Conservation (phyloP, 768 basidiomycete genomes). For the Naematelia aurantialba region DNA sequence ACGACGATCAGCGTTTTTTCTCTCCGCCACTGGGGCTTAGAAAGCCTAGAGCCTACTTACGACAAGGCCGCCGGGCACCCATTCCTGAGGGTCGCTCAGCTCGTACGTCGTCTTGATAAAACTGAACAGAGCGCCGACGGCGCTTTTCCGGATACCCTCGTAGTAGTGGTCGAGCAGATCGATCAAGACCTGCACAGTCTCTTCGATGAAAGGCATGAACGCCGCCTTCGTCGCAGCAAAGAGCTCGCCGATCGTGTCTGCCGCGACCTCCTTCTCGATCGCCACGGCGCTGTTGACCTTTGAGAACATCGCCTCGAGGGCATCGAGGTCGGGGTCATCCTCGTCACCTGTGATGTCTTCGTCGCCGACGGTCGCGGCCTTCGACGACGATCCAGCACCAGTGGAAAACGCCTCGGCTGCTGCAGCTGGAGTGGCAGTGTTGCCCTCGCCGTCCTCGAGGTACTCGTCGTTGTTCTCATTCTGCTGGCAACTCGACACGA, state of each 20-base stretch:
- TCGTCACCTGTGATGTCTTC: constrained; percentile 65
- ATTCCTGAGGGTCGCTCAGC: constrained; percentile 73
- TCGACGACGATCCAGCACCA: constrained; percentile 61
- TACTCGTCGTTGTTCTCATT: constrained; percentile 67
- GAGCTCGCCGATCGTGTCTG: constrained; percentile 87
- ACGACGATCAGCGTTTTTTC: constrained; percentile 8
- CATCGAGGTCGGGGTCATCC: constrained; percentile 59
- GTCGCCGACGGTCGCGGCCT: constrained; percentile 57
- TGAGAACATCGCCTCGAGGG: constrained; percentile 57
- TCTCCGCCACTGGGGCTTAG: no score
- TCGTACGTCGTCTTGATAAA: constrained; percentile 89
- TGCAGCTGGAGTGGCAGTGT: constrained; percentile 49
- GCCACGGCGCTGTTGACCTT: constrained; percentile 94
- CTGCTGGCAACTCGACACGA: constrained; percentile 78
- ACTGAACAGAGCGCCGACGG: constrained; percentile 79
- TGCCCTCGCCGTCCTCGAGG: constrained; percentile 52
- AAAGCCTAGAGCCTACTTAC: constrained; percentile 53
- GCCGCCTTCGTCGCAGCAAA: constrained; percentile 75
- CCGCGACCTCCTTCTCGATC: constrained; percentile 98
- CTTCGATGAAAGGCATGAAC: constrained; percentile 89
- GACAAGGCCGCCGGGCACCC: constrained; percentile 68
- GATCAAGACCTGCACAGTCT: constrained; percentile 67
- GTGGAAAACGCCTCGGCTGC: constrained; percentile 56
- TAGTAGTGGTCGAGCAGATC: constrained; percentile 84
- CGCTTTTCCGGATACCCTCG: constrained; percentile 93